A percentile compares a stretch with the other conserved stretches of the same genome.
Evolutionary conservation across 2,329 filamentous ascomycete genomes (phyloP).

Genomic region (Trichoderma simmonsii): DNA sequence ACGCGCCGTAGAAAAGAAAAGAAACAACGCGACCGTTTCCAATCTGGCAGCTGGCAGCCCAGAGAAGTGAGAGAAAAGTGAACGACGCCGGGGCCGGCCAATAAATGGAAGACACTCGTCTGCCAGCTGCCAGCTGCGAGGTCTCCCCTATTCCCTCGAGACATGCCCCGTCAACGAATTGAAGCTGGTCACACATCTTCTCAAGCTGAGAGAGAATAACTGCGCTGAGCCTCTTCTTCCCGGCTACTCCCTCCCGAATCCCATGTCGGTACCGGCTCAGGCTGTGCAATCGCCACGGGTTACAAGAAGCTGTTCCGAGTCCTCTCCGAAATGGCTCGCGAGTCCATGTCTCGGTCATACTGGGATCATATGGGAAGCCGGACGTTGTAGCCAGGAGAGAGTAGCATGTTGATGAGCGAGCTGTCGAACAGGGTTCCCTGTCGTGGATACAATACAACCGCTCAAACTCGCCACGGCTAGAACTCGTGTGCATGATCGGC

Average conservation of each 20-base stretch:
- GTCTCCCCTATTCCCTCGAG: neutral
- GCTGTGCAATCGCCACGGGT: neutral
- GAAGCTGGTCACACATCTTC: slow-evolving; percentile 11
- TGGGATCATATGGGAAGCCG: neutral
- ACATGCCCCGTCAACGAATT: neutral
- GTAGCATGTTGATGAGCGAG: slow-evolving; percentile 3
- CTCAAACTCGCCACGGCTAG: neutral
- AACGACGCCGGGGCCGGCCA: neutral
- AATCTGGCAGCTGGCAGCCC: neutral
- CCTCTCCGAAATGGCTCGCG: slow-evolving; percentile 1
- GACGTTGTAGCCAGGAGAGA: neutral
- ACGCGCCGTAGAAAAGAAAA: slow-evolving; percentile 6
- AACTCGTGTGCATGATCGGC: neutral
- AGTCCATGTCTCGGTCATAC: slow-evolving; percentile 13
- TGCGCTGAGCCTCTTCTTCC: slow-evolving; percentile 19
- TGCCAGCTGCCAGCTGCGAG: neutral
- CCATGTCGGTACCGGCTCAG: neutral
- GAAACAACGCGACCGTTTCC: neutral
- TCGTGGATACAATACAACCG: neutral
- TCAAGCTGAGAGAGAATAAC: slow-evolving; percentile 3
- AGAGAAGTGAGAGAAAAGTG: slow-evolving; percentile 13
- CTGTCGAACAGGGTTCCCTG: neutral
- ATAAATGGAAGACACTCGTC: neutral
- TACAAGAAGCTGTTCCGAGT: neutral
- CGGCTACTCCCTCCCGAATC: slow-evolving; percentile 15